Base-by-base conservation (phyloP, 371 early-diverging fungal species). In the Mucor velutinosus region DNA sequence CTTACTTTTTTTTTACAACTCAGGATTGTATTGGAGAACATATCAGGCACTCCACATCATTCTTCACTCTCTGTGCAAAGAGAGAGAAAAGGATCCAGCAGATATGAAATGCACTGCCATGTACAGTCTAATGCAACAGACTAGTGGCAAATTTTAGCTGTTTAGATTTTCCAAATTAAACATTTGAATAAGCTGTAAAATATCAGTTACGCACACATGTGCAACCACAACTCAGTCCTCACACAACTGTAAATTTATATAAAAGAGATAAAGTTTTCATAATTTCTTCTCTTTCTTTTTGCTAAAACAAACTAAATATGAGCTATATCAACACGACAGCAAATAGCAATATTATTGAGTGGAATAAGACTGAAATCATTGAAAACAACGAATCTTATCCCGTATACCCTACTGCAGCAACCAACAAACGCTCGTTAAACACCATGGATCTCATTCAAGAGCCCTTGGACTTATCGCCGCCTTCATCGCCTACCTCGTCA, bases 381-480 rank as follows among this genome's bases (percentile, higher is more conserved):
- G 41, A 58, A 15, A 56, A 43, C 7, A 64, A 37, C 17, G 64
- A 56, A 32, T 64, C 65, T 37, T 62, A 57, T 25, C 58, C 68
- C 14, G 57, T 67, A 47, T 57, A 62, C 17, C 62, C 68, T 11
- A 57, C 55, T 41, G 25, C 47, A 14, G 68, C 62, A 33, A 57
- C 45, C 25, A 67, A 67, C 23, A 45, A 62, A 47, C 62, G 62
- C 7, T 37, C 41, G 19, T 15, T n/a, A 11, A 7, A 37, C 21
- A 33, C 21, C 7, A 60, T n/a, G 53, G 41, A 39, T 4, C n/a
- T 14, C 2, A 14, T 19, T 21, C 35, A 69, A 43, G 60, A 69
- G 10, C 69, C 65, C 17, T 17, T 53, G 15, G 53, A 58, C 7
- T n/a, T 64, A 51, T 69, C 69, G 12, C 64, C 69, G 23, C 69